Conservation (phyloP, 2,329 filamentous ascomycete species). For the Fusarium annulatum region DNA sequence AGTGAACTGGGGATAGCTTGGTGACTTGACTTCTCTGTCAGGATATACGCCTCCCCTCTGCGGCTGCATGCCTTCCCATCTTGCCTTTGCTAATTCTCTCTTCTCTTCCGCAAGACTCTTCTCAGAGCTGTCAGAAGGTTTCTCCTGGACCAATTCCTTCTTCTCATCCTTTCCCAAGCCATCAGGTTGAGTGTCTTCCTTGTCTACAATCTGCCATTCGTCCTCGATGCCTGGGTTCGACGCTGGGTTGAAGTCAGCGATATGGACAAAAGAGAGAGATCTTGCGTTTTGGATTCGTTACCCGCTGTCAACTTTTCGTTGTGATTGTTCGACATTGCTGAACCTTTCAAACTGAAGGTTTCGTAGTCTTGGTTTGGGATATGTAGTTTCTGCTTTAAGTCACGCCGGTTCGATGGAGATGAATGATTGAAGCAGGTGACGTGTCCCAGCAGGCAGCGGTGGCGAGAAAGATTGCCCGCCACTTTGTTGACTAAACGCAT, state of each 20-base stretch:
- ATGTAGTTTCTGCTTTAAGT: no score
- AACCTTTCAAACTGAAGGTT: fast-evolving
- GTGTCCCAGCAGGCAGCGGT: background rate
- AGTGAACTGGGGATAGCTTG: background rate
- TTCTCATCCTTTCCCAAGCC: fast-evolving
- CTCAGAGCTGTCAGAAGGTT: fast-evolving
- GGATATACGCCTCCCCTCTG: background rate
- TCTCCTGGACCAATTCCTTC: fast-evolving
- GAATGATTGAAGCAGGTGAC: background rate
- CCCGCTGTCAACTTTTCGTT: background rate
- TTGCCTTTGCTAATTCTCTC: background rate
- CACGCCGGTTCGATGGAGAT: background rate
- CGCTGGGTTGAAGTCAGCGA: background rate
- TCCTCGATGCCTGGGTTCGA: background rate
- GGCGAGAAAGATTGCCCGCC: background rate
- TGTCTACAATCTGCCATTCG: slow-evolving; percentile 18
- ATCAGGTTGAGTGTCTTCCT: background rate
- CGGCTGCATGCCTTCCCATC: background rate
- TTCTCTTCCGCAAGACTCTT: background rate
- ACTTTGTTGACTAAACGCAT: background rate
- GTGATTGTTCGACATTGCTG: background rate
- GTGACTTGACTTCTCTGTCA: background rate
- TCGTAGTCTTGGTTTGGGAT: fast-evolving
- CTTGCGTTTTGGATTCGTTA: background rate
- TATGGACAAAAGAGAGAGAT: fast-evolving